Conservation (phyloP, 106 monocot species). For the Dendrobium huoshanense region DNA sequence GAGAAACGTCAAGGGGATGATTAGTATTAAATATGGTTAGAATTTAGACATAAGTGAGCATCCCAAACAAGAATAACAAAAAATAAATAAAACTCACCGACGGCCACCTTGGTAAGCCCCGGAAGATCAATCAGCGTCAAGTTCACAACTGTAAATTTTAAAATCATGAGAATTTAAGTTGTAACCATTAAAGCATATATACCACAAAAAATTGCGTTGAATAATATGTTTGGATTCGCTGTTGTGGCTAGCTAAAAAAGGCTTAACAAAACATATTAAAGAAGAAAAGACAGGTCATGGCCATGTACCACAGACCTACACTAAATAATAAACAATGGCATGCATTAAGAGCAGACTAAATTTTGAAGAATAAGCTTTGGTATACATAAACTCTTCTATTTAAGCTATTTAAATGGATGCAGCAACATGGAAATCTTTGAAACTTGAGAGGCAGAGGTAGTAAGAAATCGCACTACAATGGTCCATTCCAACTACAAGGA, state of each 20-base stretch:
- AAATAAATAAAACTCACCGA: slow-evolving; percentile 53
- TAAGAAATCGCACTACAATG: neutral
- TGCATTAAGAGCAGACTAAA: neutral
- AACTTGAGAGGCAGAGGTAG: neutral
- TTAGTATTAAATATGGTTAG: neutral
- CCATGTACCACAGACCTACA: neutral
- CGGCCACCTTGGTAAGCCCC: slow-evolving; percentile 94
- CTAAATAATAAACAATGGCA: neutral
- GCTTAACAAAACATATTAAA: neutral
- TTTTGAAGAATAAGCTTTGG: neutral
- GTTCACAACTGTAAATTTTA: slow-evolving; percentile 72
- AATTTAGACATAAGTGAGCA: neutral
- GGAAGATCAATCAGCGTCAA: slow-evolving; percentile 95
- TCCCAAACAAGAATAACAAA: neutral
- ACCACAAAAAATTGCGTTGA: neutral
- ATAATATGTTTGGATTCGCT: neutral
- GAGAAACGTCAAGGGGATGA: neutral
- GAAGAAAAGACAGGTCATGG: neutral
- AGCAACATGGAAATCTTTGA: neutral
- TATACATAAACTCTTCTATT: neutral
- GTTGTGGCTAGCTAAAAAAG: neutral
- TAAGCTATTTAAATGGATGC: neutral
- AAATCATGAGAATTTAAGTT: neutral
- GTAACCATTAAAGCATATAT: neutral
- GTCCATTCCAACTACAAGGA: neutral